Percentiles rank a stretch among this genome's conserved stretches.
Evolutionary conservation across 148 eudicot species (phyloP).

Genomic region (Amaranthus palmeri): DNA sequence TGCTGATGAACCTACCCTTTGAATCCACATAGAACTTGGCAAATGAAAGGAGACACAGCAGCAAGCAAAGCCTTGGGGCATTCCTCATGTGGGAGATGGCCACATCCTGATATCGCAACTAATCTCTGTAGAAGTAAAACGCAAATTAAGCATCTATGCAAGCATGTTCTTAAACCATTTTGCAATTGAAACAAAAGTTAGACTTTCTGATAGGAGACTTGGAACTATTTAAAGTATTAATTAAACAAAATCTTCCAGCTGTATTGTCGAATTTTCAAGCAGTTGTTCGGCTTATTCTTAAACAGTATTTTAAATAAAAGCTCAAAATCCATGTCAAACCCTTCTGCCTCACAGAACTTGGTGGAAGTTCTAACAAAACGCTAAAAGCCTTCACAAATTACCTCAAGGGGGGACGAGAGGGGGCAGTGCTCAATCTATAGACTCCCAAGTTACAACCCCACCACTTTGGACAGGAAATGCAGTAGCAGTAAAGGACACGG

Average conservation of each 20-base stretch:
- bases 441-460: too few relatives aligned
- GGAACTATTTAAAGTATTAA: background rate
- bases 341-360: background rate
- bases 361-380: background rate
- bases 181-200: background rate
- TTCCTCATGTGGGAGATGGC: constrained; percentile 98
- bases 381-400: background rate
- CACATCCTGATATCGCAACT: constrained; percentile 92
- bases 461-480: too few relatives aligned
- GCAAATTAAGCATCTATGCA: background rate
- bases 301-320: too few relatives aligned
- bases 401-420: too few relatives aligned
- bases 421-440: too few relatives aligned
- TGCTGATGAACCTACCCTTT: constrained; percentile 29
- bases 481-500: background rate
- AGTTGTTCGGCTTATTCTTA: background rate
- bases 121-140: constrained; percentile 55
- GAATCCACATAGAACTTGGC: constrained; percentile 37
- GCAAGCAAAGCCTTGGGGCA: constrained; percentile 93
- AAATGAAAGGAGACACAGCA: constrained; percentile 79
- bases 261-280: background rate
- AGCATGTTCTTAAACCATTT: background rate
- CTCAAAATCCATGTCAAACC: background rate
- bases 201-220: background rate
- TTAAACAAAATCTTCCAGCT: background rate